Evolutionary conservation across 164 flowering plant genomes (phyloP).

Genomic region (Berberis thunbergii): DNA sequence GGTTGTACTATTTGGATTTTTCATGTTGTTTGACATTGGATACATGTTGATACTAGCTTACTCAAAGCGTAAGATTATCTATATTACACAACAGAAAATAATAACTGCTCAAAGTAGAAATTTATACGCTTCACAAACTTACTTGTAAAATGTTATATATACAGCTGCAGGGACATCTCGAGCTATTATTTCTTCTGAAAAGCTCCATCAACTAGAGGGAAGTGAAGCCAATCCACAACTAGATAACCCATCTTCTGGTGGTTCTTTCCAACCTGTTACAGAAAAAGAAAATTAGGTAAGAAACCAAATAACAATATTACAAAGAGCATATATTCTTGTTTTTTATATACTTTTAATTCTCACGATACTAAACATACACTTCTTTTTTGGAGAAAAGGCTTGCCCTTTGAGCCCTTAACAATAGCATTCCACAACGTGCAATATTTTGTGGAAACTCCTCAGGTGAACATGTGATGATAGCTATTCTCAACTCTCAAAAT

Average conservation of each 20-base stretch:
- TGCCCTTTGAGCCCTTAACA: slow-evolving; percentile 33
- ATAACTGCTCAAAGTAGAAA: background rate
- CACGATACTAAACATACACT: background rate
- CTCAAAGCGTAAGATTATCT: slow-evolving; percentile 33
- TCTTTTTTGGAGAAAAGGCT: slow-evolving; percentile 11
- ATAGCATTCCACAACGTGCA: slow-evolving; percentile 30
- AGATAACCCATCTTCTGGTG: background rate
- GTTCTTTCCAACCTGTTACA: background rate
- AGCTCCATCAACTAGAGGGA: slow-evolving; percentile 29
- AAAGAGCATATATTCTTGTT: too few species aligned
- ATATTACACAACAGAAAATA: background rate
- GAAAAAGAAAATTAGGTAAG: background rate
- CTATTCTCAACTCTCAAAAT: background rate
- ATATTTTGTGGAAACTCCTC: slow-evolving; percentile 29
- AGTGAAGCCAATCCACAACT: slow-evolving; percentile 4
- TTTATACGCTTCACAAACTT: background rate
- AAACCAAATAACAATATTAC: background rate
- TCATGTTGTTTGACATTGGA: slow-evolving; percentile 36
- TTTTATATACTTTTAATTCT: too few species aligned
- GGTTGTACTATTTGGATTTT: slow-evolving; percentile 39
- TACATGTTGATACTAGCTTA: slow-evolving; percentile 39
- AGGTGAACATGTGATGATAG: slow-evolving; percentile 11
- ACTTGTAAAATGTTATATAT: background rate
- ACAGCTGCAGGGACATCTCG: slow-evolving; percentile 26
- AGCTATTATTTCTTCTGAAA: slow-evolving; percentile 44